Base-by-base conservation (phyloP, 768 basidiomycete genomes). In the Jaapia argillacea region DNA sequence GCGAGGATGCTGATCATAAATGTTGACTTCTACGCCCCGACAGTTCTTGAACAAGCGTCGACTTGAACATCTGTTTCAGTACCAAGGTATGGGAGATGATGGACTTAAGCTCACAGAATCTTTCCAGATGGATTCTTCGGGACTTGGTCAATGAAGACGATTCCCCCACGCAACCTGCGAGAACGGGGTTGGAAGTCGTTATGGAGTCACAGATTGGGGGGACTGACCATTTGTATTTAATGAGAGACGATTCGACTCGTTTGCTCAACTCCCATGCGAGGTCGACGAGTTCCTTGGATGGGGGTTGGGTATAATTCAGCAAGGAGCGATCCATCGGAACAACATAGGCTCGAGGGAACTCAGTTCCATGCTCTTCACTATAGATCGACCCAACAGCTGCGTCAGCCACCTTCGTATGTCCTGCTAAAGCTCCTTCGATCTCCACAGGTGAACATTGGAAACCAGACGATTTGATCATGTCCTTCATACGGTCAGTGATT, bases 341-440 rank as follows among this genome's bases (percentile, higher is more conserved):
- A 16, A 33, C 28, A 33, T 33, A 33, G 10, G 28, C 28, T 16
- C 28, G 10, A 16, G 28, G 28, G 28, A 10, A 33, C 16, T 33
- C 28, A 10, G 28, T 33, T 10, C 10, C 28, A 33, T 33, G 10
- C 28, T 33, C 28, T 10, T 10, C 10, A 16, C 28, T 33, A 16
- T 33, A 33, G 28, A 33, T 33, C 10, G 28, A 10, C 10, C 28
- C 57, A 93, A 87, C 58, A 77, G 91, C 53, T 91, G 85, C 59
- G 94, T 98, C 49, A 81, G 96, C 40, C 94, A 98, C 54, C 74
- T 99, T 10, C 94, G 96, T 26, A 92, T 97, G 0, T 63, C 98
- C 13, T 94, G 96, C 1, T 92, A 97, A 62, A 93, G 98, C 60
- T 96, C 96, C 0, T 98, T 93, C 53, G 82, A 89, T 33, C 28